A percentile compares a stretch with the other conserved stretches of the same genome.
phyloP scores from a whole-genome alignment of 768 basidiomycete species.

The Tremella mesenterica region DNA sequence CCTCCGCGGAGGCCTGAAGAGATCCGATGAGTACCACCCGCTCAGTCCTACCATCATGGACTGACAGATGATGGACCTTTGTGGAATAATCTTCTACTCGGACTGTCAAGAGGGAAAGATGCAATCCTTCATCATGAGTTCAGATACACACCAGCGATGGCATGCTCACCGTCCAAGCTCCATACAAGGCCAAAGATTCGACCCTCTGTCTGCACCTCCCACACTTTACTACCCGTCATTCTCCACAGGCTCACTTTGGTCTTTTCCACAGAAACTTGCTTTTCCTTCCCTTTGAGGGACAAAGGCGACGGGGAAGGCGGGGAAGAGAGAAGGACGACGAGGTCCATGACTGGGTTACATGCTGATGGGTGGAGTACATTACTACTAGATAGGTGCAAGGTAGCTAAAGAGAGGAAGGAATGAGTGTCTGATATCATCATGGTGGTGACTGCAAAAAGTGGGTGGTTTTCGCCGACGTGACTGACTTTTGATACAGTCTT shows the following conservation, averaged over 20 bases:
- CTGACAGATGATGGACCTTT: conserved; percentile 26
- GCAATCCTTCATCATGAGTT: too few species aligned
- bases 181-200: conserved; percentile 22
- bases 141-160: too few species aligned
- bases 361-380: conserved; percentile 22
- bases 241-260: conserved; percentile 12
- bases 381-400: conserved; percentile 7
- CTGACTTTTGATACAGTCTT: too few species aligned
- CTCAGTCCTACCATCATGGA: conserved; percentile 22
- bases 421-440: background rate
- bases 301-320: background rate
- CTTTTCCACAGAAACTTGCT: background rate
- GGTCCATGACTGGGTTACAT: conserved; percentile 37
- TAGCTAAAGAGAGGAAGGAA: conserved; percentile 26
- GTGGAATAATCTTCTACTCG: background rate
- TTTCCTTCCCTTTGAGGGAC: conserved; percentile 6
- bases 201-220: conserved; percentile 24
- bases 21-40: background rate
- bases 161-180: conserved; percentile 26
- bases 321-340: conserved; percentile 20
- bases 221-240: conserved; percentile 25
- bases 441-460: too few species aligned
- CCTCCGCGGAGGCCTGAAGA: background rate
- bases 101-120: conserved; percentile 17
- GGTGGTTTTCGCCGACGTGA: too few species aligned